These are phyloP conservation scores for Aethionema arabicum DNA, from an alignment of 345 rosid species.

Conservation along the genomic window DNA sequence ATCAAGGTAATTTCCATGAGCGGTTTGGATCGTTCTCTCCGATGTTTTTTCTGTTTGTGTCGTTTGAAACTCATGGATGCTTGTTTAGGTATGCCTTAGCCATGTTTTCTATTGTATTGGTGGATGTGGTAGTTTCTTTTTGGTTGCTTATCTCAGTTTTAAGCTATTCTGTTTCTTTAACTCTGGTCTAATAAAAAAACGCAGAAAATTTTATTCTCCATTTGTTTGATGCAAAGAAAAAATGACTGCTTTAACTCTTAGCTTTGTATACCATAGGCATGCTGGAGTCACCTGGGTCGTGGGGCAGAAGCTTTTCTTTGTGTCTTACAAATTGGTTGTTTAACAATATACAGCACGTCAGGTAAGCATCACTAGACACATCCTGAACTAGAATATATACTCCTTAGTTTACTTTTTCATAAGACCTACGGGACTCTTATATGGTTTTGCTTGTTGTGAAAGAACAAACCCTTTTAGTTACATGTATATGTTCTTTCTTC, in stretches of 20 bases:
- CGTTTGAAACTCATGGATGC: constrained; percentile 1
- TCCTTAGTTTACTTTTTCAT: constrained; percentile 4
- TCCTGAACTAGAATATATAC: not conserved
- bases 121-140: not conserved
- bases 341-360: constrained; percentile 70
- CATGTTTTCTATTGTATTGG: constrained; percentile 14
- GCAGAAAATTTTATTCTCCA: not conserved
- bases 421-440: not conserved
- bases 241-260: constrained; percentile 20
- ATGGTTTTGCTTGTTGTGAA: constrained; percentile 13
- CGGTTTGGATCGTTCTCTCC: not conserved
- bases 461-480: not conserved
- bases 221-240: constrained; percentile 16
- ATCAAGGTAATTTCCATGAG: constrained; percentile 46
- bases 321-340: constrained; percentile 61
- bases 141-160: not conserved
- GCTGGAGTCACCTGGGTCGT: constrained; percentile 82
- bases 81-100: not conserved
- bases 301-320: constrained; percentile 69
- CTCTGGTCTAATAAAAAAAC: constrained; percentile 10
- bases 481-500: constrained; percentile 1
- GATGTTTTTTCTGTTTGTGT: not conserved
- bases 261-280: constrained; percentile 51
- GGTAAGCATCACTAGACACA: constrained; percentile 47
- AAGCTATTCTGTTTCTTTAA: constrained; percentile 15